Conservation (phyloP, 2,329 filamentous ascomycete species). For the Trichoderma atrobrunneum region DNA sequence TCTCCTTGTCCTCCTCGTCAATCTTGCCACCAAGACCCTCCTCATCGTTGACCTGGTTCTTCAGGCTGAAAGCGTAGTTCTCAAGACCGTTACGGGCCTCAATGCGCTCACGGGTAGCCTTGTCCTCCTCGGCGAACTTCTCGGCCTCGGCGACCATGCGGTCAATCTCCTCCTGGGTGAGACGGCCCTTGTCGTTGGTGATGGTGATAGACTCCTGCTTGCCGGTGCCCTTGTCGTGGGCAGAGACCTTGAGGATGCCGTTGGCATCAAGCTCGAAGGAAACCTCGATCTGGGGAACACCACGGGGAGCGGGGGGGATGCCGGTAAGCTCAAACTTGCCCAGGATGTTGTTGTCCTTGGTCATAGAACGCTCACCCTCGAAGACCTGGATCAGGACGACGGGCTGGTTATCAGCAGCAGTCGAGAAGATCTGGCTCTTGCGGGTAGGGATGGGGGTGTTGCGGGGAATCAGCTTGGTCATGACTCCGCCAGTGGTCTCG, state of each 20-base stretch:
- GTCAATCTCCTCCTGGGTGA: conserved; percentile 95
- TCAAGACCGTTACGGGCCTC: conserved; percentile 94
- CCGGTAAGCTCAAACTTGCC: conserved; percentile 98
- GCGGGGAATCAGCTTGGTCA: conserved; percentile 94
- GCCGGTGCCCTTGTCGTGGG: conserved; percentile 96
- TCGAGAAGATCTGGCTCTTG: conserved; percentile 98
- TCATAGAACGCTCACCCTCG: conserved; percentile 90
- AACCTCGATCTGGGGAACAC: conserved; percentile 97
- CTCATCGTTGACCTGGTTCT: conserved; percentile 98
- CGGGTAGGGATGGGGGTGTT: conserved; percentile 93
- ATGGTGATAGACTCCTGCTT: conserved; percentile 98
- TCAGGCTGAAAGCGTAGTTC: conserved; percentile 98
- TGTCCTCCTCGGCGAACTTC: conserved; percentile 99
- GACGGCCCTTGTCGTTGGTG: conserved; percentile 98
- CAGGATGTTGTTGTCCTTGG: conserved; percentile 95
- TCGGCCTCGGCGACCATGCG: conserved; percentile 98
- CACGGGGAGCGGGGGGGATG: conserved; percentile 91
- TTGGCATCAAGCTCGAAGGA: conserved; percentile 98
- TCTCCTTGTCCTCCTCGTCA: conserved; percentile 97
- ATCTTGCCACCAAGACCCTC: conserved; percentile 98
- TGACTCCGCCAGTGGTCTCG: conserved; percentile 94
- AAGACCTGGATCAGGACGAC: conserved; percentile 93
- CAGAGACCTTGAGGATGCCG: conserved; percentile 95
- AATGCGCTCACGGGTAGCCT: conserved; percentile 94
- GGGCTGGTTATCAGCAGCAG: conserved; percentile 93